These are phyloP conservation scores for Aspergillus thermomutatus DNA, from an alignment of 2,329 filamentous ascomycete species.

Conservation along the genomic window DNA sequence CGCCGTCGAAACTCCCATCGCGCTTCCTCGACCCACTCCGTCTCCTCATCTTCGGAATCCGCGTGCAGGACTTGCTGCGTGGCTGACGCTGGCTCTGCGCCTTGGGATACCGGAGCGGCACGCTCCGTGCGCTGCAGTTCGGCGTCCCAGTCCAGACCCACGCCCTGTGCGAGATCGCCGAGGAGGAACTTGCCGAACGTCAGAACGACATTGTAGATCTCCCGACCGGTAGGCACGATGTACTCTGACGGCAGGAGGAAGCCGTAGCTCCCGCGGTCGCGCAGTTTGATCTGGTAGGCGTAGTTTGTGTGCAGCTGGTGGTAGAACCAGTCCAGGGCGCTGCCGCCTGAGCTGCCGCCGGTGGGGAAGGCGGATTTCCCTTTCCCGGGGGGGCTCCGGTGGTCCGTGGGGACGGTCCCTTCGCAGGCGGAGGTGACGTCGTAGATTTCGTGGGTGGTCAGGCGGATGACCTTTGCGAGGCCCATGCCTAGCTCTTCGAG, in stretches of 20 bases:
- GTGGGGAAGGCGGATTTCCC: conserved; percentile 43
- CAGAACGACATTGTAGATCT: conserved; percentile 77
- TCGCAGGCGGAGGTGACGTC: conserved; percentile 82
- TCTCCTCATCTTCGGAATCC: not conserved
- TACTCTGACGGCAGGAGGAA: conserved; percentile 84
- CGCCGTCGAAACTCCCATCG: not conserved
- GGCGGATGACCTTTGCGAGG: conserved; percentile 81
- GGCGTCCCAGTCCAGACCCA: conserved; percentile 10
- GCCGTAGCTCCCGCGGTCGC: conserved; percentile 90
- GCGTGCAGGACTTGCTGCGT: not conserved
- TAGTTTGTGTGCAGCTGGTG: conserved; percentile 78
- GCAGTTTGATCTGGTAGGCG: conserved; percentile 88
- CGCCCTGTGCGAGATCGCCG: not conserved
- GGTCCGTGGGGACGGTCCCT: conserved; percentile 57
- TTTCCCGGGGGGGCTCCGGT: conserved; percentile 13
- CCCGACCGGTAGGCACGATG: conserved; percentile 85
- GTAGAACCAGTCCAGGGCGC: conserved; percentile 93
- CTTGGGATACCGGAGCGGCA: not conserved
- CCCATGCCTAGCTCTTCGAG: conserved; percentile 86
- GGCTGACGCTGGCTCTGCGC: not conserved
- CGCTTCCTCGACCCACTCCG: not conserved
- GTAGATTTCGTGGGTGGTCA: conserved; percentile 73
- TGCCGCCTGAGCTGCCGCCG: conserved; percentile 75
- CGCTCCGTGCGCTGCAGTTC: conserved; percentile 9
- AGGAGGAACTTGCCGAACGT: conserved; percentile 72